phyloP scores from a whole-genome alignment of 192 early-diverging fungal genomes.

The Rhizophlyctis rosea region DNA sequence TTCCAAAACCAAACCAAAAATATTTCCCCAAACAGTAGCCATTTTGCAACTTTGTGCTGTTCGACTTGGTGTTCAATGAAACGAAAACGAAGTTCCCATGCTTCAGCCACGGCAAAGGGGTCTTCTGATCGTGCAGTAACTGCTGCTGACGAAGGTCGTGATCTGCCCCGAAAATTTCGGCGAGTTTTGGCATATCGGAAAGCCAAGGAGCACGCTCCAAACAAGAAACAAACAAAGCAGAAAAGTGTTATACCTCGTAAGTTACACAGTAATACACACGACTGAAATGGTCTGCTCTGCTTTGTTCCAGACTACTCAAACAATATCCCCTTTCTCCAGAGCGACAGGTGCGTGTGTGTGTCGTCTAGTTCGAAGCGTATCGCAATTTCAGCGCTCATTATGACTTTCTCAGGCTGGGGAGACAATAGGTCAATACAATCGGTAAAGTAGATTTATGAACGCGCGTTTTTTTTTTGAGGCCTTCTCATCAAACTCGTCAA shows the following conservation, averaged over 20 bases:
- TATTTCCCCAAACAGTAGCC: too few relatives aligned
- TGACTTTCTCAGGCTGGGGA: not conserved
- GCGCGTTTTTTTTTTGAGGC: not conserved
- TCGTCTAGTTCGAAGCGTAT: not conserved
- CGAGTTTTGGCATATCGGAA: not conserved
- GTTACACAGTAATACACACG: not conserved
- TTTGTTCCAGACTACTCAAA: not conserved
- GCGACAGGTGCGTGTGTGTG: not conserved
- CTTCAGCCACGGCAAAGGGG: too few relatives aligned
- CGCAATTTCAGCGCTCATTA: not conserved
- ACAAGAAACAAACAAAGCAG: not conserved
- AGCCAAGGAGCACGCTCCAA: not conserved
- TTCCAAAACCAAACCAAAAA: too few relatives aligned
- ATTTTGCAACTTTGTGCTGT: too few relatives aligned
- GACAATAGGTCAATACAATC: not conserved
- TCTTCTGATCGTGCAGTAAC: too few relatives aligned
- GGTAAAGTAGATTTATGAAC: not conserved
- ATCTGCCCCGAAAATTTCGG: not conserved
- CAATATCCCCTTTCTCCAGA: not conserved
- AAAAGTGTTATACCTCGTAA: not conserved
- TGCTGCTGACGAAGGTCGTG: too few relatives aligned
- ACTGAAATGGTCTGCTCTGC: not conserved
- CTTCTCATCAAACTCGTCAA: not conserved
- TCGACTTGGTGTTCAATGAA: too few relatives aligned
- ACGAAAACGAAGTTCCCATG: too few relatives aligned